A percentile compares a stretch with the other conserved stretches of the same genome.
phyloP scores from a whole-genome alignment of 225 moss, liverwort and hornwort species.

The Straminergon stramineum region DNA sequence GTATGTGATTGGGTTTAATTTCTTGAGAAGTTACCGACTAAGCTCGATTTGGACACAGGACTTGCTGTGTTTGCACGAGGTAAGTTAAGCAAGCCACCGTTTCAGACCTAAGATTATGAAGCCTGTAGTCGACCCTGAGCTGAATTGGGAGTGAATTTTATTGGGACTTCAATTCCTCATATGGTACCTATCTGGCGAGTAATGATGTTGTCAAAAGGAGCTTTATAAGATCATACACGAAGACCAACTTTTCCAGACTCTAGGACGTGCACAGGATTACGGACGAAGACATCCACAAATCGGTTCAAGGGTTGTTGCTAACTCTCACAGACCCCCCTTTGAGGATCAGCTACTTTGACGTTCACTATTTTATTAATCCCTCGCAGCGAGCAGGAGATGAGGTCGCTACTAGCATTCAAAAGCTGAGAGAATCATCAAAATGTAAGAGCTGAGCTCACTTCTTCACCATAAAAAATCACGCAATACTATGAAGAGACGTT shows the following conservation, averaged over 20 bases:
- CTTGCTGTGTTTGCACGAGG: not conserved
- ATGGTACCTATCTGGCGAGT: not conserved
- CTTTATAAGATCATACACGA: not conserved
- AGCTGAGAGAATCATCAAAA: not conserved
- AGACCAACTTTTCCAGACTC: not conserved
- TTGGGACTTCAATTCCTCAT: not conserved
- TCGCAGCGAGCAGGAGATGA: not conserved
- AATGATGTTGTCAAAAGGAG: not conserved
- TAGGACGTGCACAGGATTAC: not conserved
- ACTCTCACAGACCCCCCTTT: not conserved
- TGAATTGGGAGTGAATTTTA: not conserved
- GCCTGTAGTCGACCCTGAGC: not conserved
- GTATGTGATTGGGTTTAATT: not conserved
- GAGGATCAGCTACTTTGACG: not conserved
- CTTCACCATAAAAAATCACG: not conserved
- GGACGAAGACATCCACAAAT: not conserved
- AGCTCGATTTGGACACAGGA: not conserved
- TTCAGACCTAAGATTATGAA: not conserved
- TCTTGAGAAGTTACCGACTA: not conserved
- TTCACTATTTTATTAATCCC: not conserved
- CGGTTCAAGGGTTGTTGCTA: not conserved
- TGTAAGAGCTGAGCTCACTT: not conserved
- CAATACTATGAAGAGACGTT: not conserved
- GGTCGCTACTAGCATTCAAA: not conserved
- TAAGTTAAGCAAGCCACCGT: not conserved